These are phyloP conservation scores for Rhizophlyctis rosea DNA, from an alignment of 192 early-diverging fungal species.

Conservation along the genomic window DNA sequence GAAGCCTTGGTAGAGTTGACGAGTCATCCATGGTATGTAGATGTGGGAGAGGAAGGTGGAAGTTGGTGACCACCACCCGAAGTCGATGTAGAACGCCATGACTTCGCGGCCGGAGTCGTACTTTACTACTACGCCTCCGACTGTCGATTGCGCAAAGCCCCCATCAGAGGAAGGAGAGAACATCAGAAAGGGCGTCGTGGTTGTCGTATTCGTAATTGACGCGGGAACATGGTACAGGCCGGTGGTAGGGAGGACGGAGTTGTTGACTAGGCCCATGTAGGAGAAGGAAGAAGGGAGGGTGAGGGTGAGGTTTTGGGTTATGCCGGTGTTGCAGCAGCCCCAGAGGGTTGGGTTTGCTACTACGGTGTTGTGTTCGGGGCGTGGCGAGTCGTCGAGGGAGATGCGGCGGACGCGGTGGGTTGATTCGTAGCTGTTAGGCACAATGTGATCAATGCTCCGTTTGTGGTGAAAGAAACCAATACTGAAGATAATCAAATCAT, in stretches of 20 bases:
- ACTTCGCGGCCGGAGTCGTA: slow-evolving; percentile 30
- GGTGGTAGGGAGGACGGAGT: not conserved
- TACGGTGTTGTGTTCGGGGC: not conserved
- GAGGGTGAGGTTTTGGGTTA: slow-evolving; percentile 5
- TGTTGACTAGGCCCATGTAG: slow-evolving; percentile 5
- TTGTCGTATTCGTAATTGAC: slow-evolving; percentile 17
- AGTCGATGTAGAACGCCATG: slow-evolving; percentile 46
- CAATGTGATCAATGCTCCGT: too few relatives aligned
- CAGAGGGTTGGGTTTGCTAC: slow-evolving; percentile 9
- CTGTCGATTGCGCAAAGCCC: slow-evolving; percentile 23
- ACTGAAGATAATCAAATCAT: too few relatives aligned
- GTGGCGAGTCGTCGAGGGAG: slow-evolving; percentile 17
- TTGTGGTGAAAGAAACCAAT: too few relatives aligned
- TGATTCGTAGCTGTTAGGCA: slow-evolving; percentile 11
- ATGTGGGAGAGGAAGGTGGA: slow-evolving; percentile 30
- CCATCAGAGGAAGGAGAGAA: slow-evolving; percentile 15
- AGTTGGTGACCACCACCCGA: slow-evolving; percentile 41
- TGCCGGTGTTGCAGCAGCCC: slow-evolving; percentile 6
- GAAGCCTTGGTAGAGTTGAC: slow-evolving; percentile 41
- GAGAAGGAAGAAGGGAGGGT: not conserved
- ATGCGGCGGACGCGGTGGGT: slow-evolving; percentile 11
- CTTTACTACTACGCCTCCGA: slow-evolving; percentile 35
- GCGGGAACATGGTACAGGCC: slow-evolving; percentile 24
- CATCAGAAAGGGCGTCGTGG: slow-evolving; percentile 9
- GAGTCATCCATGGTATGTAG: slow-evolving; percentile 47